Evolutionary conservation across 257 asterid species (phyloP), one percentile per base, ranked within the genome.

Genomic region (Gentiana straminea): DNA sequence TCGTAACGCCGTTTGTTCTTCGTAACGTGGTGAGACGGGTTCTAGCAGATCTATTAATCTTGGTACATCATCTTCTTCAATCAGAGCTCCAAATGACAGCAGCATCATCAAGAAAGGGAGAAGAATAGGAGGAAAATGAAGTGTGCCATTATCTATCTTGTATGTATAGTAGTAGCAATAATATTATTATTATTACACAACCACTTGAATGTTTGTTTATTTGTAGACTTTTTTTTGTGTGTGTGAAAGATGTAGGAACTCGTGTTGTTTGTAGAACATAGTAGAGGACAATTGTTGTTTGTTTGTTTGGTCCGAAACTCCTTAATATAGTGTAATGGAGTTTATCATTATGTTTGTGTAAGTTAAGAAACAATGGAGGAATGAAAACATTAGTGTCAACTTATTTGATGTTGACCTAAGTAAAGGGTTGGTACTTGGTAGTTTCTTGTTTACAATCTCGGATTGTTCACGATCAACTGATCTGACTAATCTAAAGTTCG

Each of bases 1-100:
- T 24, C 24, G 24, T 24, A 24, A 24, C 55, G 7, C 34, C 8
- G 54, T 11, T 36, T 13, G 37, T 35, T 3, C 51, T 39, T 38
- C 51, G 46, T 67, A 66, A 24, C 33, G 63, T 44, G 8, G 24
- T 24, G 24, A 24, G 24, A 13, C 80, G 86, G 97, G 86, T 79
- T 70, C 76, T 32, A 83, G 55, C 55, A 79, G 52, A 61, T 35
- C 75, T 67, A 75, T 72, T 4, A 47, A 61, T 5, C 67, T 86
- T 70, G 73, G 86, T 71, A 78, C 73, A 75, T 81, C 80, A 35
- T 24, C 24, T 24, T 77, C 91, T 50, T 70, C 80, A 13, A 48
- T 59, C 33, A 89, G 62, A 64, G 57, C 76, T 37, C 78, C 41
- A 85, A 64, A 68, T 64, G 77, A 62, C 68, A 95, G 90, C 81